phyloP scores from a whole-genome alignment of 352 stramenopile species.

The Phytopythium vexans region DNA sequence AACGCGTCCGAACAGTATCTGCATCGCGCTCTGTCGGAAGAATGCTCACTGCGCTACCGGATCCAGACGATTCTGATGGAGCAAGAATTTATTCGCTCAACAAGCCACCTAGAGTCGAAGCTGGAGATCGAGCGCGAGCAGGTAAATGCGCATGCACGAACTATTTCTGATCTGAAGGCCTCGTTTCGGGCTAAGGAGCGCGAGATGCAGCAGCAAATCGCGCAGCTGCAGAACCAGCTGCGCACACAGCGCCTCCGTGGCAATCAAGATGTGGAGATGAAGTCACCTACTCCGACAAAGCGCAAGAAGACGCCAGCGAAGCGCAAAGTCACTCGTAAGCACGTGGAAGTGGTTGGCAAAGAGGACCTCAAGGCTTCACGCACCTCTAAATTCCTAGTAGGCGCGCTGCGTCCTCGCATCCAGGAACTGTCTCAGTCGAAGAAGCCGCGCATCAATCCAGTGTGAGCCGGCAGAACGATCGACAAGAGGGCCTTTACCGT shows the following conservation, averaged over 20 bases:
- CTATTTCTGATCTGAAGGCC: conserved; percentile 32
- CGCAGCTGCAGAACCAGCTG: conserved; percentile 47
- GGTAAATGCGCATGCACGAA: conserved; percentile 39
- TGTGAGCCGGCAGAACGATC: conserved; percentile 16
- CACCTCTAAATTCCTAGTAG: conserved; percentile 40
- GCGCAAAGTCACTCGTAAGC: conserved; percentile 44
- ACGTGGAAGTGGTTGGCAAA: conserved; percentile 34
- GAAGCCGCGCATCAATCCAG: conserved; percentile 43
- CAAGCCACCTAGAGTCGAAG: conserved; percentile 33
- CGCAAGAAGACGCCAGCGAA: conserved; percentile 41
- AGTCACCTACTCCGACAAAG: conserved; percentile 30
- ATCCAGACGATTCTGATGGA: conserved; percentile 52
- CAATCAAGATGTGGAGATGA: conserved; percentile 30
- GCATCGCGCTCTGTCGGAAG: conserved; percentile 46
- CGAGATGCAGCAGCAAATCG: conserved; percentile 67
- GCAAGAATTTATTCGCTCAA: conserved; percentile 25
- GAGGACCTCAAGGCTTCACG: conserved; percentile 37
- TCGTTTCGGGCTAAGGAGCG: conserved; percentile 64
- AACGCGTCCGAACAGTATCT: conserved; percentile 75
- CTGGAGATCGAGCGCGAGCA: conserved; percentile 53
- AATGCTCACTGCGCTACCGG: conserved; percentile 58
- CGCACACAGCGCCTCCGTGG: conserved; percentile 7
- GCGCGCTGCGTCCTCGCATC: conserved; percentile 43
- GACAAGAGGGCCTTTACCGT: background rate
- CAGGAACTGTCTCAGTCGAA: conserved; percentile 47